Evolutionary conservation across 495 filamentous ascomycete genomes (phyloP).

Genomic region (Penicillium nucicola): DNA sequence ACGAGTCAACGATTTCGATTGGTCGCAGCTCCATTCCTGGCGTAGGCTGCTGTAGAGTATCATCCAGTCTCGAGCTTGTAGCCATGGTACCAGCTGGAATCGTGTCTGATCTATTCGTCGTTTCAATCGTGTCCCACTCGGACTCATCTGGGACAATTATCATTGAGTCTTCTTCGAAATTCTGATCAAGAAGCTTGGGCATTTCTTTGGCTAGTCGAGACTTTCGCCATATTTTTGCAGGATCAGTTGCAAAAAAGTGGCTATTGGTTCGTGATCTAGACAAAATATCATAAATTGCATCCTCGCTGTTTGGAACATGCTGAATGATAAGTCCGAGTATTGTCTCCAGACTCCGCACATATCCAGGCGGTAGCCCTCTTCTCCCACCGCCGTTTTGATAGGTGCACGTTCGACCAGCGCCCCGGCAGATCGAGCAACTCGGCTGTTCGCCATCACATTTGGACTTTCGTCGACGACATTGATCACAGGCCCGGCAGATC

Average conservation of each 20-base stretch:
- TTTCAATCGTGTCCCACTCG: conserved; percentile 13
- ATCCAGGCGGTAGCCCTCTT: conserved; percentile 61
- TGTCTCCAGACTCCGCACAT: conserved; percentile 59
- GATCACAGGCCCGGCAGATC: conserved; percentile 59
- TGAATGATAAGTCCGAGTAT: conserved; percentile 39
- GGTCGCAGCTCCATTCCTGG: background rate
- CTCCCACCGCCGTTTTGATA: conserved; percentile 59
- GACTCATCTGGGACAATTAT: conserved; percentile 5
- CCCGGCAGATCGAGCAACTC: conserved; percentile 53
- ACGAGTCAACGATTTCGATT: background rate
- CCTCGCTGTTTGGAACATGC: conserved; percentile 28
- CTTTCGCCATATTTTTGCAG: conserved; percentile 18
- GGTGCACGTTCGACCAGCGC: conserved; percentile 50
- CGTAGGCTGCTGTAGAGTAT: background rate
- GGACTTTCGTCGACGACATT: conserved; percentile 55
- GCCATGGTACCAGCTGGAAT: background rate
- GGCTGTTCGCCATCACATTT: conserved; percentile 61
- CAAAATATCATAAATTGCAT: conserved; percentile 29
- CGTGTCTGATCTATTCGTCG: conserved; percentile 2
- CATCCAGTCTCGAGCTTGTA: background rate
- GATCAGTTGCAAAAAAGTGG: conserved; percentile 30
- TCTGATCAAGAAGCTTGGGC: conserved; percentile 9
- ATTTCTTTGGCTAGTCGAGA: conserved; percentile 22
- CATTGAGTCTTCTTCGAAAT: conserved; percentile 3
- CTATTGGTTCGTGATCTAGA: conserved; percentile 34